Base-by-base conservation (phyloP, 768 basidiomycete species). In the Trametes cubensis region DNA sequence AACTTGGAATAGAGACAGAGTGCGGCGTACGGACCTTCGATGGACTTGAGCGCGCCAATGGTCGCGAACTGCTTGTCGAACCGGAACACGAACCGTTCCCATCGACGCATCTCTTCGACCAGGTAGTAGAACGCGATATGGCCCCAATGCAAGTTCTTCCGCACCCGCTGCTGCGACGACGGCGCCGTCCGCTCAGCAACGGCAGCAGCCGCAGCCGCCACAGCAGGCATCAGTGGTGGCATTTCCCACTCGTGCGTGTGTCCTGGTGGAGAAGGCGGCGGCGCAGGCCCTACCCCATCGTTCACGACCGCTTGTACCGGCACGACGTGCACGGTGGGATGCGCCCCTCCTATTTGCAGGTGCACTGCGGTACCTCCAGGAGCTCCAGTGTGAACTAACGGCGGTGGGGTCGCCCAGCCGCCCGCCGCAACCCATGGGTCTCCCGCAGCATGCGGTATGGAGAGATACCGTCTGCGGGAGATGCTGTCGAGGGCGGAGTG, bases 91-190 rank as follows among this genome's bases (percentile, higher is more conserved):
- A 93, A 93, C 23, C 90, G 80, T 69, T 89, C 81, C 90, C 90
- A 93, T 28, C 90, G 82, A 65, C 85, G 85, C 85, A 92, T 92
- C 71, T 91, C 88, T 66, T 89, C 84, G 2, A 87, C 85, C 21
- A 93, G 74, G 70, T 92, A 93, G 71, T 81, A 91, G 47, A 92
- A 84, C 0, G 87, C 88, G 34, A 93, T 88, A 65, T 90, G 85
- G 0, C 89, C 90, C 90, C 90, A 93, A 57, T 89, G 86, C 63
- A 83, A 80, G 63, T 83, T 86, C 18, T 63, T 80, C 73, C 48
- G 77, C 73, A 67, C 44, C 21, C 66, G 57, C 52, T 66, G 74
- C 60, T 61, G 71, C 51, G 52, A 74, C 60, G 55, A 67, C 58
- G 57, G 69, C 49, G 53, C 73, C 67, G 61, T 69, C 65, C 55